Conservation (phyloP, 768 basidiomycete genomes). For the Mycena kentingensis region DNA sequence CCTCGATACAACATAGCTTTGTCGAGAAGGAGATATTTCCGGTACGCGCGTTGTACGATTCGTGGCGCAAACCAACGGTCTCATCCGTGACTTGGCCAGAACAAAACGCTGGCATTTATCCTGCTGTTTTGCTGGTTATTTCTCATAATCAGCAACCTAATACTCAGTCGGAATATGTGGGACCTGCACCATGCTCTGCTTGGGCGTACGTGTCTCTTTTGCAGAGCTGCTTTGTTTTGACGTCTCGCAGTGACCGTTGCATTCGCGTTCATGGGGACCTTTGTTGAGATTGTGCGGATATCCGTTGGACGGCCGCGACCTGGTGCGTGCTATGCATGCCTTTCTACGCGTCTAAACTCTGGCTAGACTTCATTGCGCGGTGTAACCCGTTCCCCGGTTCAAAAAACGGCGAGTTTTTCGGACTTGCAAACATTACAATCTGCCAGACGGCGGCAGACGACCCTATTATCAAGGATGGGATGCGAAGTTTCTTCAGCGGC, state of each 20-base stretch:
- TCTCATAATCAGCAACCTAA: conserved; percentile 23
- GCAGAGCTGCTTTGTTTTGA: background rate
- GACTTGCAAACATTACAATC: conserved; percentile 26
- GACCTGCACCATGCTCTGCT: conserved; percentile 26
- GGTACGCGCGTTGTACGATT: conserved; percentile 1
- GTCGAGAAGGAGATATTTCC: conserved; percentile 20
- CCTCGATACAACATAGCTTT: conserved; percentile 24
- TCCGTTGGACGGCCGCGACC: conserved; percentile 26
- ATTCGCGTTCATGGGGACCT: conserved; percentile 19
- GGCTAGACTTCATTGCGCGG: conserved; percentile 27
- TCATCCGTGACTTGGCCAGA: conserved; percentile 2
- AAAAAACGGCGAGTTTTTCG: conserved; percentile 23
- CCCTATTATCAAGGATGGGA: conserved; percentile 27
- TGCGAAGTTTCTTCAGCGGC: conserved; percentile 32
- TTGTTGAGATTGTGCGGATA: conserved; percentile 23
- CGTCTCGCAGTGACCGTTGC: conserved; percentile 20
- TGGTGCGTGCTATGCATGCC: conserved; percentile 8
- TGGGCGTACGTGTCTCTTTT: conserved; percentile 16
- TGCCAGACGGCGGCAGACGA: conserved; percentile 24
- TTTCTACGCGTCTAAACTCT: no score
- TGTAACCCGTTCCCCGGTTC: conserved; percentile 25
- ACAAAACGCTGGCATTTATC: conserved; percentile 15
- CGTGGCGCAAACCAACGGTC: background rate
- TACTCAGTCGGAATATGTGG: conserved; percentile 26
- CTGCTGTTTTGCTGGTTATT: conserved; percentile 20